phyloP scores from a whole-genome alignment of 257 asterid species.

The Nyctanthes arbortristis region DNA sequence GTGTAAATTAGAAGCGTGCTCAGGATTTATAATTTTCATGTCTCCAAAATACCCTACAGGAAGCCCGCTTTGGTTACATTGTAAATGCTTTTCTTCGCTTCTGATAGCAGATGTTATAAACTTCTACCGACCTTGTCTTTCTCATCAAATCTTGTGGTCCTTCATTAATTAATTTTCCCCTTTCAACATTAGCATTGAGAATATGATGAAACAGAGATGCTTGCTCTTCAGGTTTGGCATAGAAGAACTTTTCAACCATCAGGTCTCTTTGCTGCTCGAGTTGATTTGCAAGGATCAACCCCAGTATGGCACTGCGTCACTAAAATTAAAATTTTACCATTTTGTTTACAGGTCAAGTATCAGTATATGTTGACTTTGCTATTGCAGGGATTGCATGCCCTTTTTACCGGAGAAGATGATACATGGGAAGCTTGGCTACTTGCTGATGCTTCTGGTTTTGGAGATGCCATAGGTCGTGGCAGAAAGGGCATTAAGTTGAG shows the following conservation, averaged over 20 bases:
- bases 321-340: constrained; percentile 5
- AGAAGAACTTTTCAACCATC: constrained; percentile 95
- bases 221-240: constrained; percentile 80
- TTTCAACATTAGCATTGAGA: constrained; percentile 9
- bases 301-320: constrained; percentile 51
- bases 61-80: neutral
- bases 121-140: constrained; percentile 6
- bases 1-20: neutral
- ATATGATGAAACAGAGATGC: constrained; percentile 19
- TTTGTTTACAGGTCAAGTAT: constrained; percentile 6
- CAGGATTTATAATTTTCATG: neutral
- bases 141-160: neutral
- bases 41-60: neutral
- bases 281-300: constrained; percentile 92
- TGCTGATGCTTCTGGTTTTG: constrained; percentile 74
- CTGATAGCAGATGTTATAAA: neutral
- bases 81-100: neutral
- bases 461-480: constrained; percentile 49
- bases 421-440: constrained; percentile 98
- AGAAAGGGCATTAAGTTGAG: constrained; percentile 67
- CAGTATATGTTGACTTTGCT: constrained; percentile 20
- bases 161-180: neutral
- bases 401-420: constrained; percentile 94
- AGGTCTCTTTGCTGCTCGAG: constrained; percentile 97
- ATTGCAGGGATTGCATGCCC: constrained; percentile 79